phyloP scores from a whole-genome alignment of 2,329 filamentous ascomycete genomes.

The Pseudomassariella vexata region DNA sequence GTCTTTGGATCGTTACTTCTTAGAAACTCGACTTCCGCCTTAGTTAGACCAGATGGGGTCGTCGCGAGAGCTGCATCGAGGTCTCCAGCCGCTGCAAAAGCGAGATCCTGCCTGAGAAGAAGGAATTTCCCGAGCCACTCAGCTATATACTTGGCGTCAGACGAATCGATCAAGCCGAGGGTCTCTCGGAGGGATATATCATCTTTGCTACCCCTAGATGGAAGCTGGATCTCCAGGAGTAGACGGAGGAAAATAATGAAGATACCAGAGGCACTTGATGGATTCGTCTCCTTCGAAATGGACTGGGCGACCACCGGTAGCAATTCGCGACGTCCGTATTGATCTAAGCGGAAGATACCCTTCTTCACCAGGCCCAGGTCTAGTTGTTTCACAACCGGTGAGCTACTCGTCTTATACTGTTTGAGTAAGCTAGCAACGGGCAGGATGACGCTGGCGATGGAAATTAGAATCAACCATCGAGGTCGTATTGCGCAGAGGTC shows the following conservation, averaged over 20 bases:
- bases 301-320: constrained; percentile 66
- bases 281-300: constrained; percentile 55
- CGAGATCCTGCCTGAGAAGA: constrained; percentile 50
- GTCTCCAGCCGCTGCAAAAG: constrained; percentile 19
- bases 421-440: constrained; percentile 80
- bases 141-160: constrained; percentile 70
- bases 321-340: constrained; percentile 61
- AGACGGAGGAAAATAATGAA: constrained; percentile 81
- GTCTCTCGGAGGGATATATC: constrained; percentile 62
- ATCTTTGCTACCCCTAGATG: constrained; percentile 71
- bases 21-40: constrained; percentile 64
- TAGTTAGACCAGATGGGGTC: constrained; percentile 51
- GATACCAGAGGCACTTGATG: constrained; percentile 48
- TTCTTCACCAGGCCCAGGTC: constrained; percentile 88
- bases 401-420: constrained; percentile 78
- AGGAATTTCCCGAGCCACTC: constrained; percentile 73
- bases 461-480: no score
- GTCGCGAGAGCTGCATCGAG: constrained; percentile 21
- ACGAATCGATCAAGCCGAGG: constrained; percentile 58
- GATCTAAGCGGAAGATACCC: constrained; percentile 50
- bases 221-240: constrained; percentile 65
- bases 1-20: constrained; percentile 62
- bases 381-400: constrained; percentile 75
- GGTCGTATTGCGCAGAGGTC: constrained; percentile 4
- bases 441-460: constrained; percentile 61